Percentiles rank a stretch among this genome's conserved stretches.
These are phyloP conservation scores for Cicer pinnatifidum DNA, from an alignment of 306 rosid species.

Conservation along the genomic window DNA sequence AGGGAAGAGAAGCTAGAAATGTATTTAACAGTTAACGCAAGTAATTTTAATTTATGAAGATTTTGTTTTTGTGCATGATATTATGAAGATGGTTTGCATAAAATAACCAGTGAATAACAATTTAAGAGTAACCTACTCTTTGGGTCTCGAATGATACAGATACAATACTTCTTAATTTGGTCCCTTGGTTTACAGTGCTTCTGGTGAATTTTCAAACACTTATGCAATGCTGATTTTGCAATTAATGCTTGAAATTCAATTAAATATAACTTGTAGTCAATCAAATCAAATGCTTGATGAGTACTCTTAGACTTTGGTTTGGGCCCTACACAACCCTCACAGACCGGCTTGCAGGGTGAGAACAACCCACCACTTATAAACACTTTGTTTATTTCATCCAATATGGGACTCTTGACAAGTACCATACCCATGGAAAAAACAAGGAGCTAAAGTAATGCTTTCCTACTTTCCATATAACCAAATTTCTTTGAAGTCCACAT, in stretches of 20 bases:
- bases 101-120: constrained; percentile 9
- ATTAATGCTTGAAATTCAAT: constrained; percentile 4
- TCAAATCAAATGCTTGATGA: constrained; percentile 37
- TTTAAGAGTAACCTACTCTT: neutral
- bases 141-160: constrained; percentile 1
- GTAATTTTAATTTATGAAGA: constrained; percentile 20
- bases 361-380: too few relatives aligned
- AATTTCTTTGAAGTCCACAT: constrained; percentile 17
- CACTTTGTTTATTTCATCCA: too few relatives aligned
- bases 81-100: constrained; percentile 32
- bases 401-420: neutral
- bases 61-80: constrained; percentile 12
- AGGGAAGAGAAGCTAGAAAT: constrained; percentile 27
- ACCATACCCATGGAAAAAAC: neutral
- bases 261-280: constrained; percentile 30
- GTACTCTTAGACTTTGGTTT: too few relatives aligned
- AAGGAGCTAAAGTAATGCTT: neutral
- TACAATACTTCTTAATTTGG: constrained; percentile 16
- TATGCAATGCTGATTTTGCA: neutral
- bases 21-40: constrained; percentile 19
- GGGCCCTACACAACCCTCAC: too few relatives aligned
- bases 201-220: constrained; percentile 18
- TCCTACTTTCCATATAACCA: constrained; percentile 5
- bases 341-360: too few relatives aligned
- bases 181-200: constrained; percentile 8